Percentiles rank a stretch among this genome's conserved stretches.
Evolutionary conservation across 352 stramenopile species (phyloP).

Genomic region (Pythium rishiriense): DNA sequence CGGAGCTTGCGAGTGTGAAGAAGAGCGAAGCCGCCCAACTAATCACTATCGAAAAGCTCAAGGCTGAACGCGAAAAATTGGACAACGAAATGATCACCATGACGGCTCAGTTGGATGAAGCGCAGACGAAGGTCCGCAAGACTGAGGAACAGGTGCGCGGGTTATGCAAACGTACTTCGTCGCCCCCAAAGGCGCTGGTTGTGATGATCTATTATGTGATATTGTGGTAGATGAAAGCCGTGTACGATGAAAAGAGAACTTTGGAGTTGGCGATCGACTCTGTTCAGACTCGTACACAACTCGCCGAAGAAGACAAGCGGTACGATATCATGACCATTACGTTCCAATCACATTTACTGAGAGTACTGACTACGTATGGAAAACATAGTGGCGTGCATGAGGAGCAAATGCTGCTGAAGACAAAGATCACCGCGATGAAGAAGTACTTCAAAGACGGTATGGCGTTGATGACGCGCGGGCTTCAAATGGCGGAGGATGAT

Average conservation of each 20-base stretch:
- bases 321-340: neutral
- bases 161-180: neutral
- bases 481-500: conserved; percentile 8
- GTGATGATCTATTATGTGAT: neutral
- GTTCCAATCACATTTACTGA: no score
- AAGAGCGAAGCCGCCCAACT: neutral
- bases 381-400: conserved; percentile 20
- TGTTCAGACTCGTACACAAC: conserved; percentile 11
- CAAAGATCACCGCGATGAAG: neutral
- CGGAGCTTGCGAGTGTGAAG: neutral
- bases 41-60: neutral
- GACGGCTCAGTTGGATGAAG: conserved; percentile 6
- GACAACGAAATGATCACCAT: conserved; percentile 17
- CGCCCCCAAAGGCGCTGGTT: neutral
- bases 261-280: conserved; percentile 22
- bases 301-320: conserved; percentile 28
- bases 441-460: conserved; percentile 10
- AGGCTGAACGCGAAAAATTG: conserved; percentile 14
- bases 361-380: no score
- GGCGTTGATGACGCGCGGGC: neutral
- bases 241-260: conserved; percentile 15
- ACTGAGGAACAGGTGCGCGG: conserved; percentile 16
- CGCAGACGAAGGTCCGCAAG: conserved; percentile 11
- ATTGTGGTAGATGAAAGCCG: conserved; percentile 4
- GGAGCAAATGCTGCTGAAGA: conserved; percentile 19